phyloP scores from a whole-genome alignment of 1,284 basidiomycete species.

The Trichosporon faecale region DNA sequence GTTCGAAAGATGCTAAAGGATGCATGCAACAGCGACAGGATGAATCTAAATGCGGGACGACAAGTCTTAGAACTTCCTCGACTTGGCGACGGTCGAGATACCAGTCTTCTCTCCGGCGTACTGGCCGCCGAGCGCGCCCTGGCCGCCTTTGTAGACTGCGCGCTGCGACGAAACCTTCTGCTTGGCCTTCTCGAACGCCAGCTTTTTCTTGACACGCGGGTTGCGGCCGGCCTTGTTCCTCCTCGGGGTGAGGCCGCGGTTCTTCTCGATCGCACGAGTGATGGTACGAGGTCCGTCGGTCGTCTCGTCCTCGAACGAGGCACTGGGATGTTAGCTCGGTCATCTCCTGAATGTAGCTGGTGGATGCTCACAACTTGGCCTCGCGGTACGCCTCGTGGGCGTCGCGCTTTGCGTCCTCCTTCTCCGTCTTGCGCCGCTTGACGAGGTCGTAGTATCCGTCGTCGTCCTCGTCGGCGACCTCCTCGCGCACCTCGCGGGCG shows the following conservation, averaged over 20 bases:
- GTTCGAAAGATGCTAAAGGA: background rate
- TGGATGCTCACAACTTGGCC: slow-evolving; percentile 61
- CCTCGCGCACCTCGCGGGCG: slow-evolving; percentile 52
- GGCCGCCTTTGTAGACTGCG: slow-evolving; percentile 81
- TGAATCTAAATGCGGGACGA: background rate
- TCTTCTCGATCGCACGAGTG: slow-evolving; percentile 83
- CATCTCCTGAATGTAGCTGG: background rate
- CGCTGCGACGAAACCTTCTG: slow-evolving; percentile 83
- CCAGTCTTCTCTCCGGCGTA: slow-evolving; percentile 63
- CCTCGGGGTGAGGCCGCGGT: slow-evolving; percentile 85
- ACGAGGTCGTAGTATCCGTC: slow-evolving; percentile 87
- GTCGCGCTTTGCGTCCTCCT: slow-evolving; percentile 72
- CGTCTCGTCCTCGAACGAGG: slow-evolving; percentile 57
- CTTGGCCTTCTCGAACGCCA: slow-evolving; percentile 88
- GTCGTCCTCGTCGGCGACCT: slow-evolving; percentile 53
- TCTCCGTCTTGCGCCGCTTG: slow-evolving; percentile 66
- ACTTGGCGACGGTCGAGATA: slow-evolving; percentile 83
- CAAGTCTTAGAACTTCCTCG: slow-evolving; percentile 59
- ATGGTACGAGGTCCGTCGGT: slow-evolving; percentile 68
- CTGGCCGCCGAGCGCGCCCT: slow-evolving; percentile 54
- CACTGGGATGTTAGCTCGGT: slow-evolving; percentile 46
- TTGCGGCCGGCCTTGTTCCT: slow-evolving; percentile 82
- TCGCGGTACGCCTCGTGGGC: slow-evolving; percentile 69
- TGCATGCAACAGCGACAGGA: slow-evolving; percentile 4
- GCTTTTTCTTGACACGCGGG: slow-evolving; percentile 90